A percentile compares a stretch with the other conserved stretches of the same genome.
Conservation (phyloP, 805 yeast species). For the Saturnispora dispora region DNA sequence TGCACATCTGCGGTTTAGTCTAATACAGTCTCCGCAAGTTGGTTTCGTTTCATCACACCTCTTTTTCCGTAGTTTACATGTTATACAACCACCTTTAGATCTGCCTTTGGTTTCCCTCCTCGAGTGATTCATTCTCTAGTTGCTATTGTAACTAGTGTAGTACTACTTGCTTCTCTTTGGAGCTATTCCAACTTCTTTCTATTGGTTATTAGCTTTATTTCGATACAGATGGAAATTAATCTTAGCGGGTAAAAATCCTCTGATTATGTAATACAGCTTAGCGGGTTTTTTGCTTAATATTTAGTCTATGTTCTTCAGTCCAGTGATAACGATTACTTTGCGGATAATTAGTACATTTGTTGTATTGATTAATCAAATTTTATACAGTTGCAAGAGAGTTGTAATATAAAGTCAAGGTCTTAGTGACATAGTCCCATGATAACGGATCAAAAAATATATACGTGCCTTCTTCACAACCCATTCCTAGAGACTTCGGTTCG, state of each 20-base stretch:
- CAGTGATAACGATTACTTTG: too few relatives aligned
- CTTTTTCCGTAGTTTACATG: slow-evolving; percentile 59
- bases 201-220: background rate
- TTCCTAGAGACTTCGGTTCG: slow-evolving; percentile 77
- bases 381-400: slow-evolving; percentile 20
- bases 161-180: background rate
- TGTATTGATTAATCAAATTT: background rate
- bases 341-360: too few relatives aligned
- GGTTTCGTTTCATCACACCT: slow-evolving; percentile 46
- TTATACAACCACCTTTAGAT: slow-evolving; percentile 55
- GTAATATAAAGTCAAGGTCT: slow-evolving; percentile 50
- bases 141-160: background rate
- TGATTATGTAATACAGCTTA: background rate
- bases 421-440: slow-evolving; percentile 88
- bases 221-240: background rate
- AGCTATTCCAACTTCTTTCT: background rate
- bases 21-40: slow-evolving; percentile 39
- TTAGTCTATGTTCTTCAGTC: too few relatives aligned
- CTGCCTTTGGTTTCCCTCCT: slow-evolving; percentile 20
- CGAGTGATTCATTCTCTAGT: background rate
- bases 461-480: slow-evolving; percentile 80
- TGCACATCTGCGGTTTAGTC: slow-evolving; percentile 39
- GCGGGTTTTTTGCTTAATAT: background rate
- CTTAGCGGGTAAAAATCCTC: background rate
- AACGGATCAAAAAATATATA: slow-evolving; percentile 93